These are phyloP conservation scores for Schwanniomyces pseudopolymorphus DNA, from an alignment of 805 yeast genomes.

Conservation along the genomic window DNA sequence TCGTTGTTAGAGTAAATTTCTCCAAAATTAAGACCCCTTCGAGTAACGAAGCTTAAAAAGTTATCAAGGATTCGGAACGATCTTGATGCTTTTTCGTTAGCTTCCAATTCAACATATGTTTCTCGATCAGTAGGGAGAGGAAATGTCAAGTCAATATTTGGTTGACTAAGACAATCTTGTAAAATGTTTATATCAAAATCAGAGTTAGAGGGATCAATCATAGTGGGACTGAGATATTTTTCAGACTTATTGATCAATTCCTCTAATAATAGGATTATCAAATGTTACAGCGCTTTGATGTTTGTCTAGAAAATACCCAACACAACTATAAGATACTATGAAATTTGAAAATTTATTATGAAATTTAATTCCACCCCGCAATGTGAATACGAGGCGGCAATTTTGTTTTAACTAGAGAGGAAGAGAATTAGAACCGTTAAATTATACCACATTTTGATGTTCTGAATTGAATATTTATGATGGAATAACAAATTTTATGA, in stretches of 20 bases:
- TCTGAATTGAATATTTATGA: too few relatives aligned
- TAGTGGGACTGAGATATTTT: not conserved
- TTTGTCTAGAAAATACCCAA: not conserved
- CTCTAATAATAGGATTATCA: too few relatives aligned
- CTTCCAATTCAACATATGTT: constrained; percentile 26
- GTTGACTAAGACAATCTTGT: constrained; percentile 29
- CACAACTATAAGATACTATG: not conserved
- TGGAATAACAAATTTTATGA: too few relatives aligned
- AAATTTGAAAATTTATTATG: not conserved
- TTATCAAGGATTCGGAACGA: constrained; percentile 28
- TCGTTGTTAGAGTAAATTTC: constrained; percentile 35
- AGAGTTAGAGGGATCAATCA: constrained; percentile 6
- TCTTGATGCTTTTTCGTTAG: constrained; percentile 24
- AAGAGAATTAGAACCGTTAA: too few relatives aligned
- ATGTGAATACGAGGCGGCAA: too few relatives aligned
- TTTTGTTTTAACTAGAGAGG: too few relatives aligned
- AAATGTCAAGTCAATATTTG: constrained; percentile 32
- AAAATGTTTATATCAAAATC: constrained; percentile 39
- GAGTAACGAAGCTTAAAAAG: constrained; percentile 31
- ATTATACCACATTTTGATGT: too few relatives aligned
- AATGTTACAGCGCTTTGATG: too few relatives aligned
- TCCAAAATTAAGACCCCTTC: constrained; percentile 18
- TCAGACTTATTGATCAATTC: too few relatives aligned
- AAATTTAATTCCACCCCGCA: not conserved
- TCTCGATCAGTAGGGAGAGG: constrained; percentile 40